Percentiles rank a stretch among this genome's conserved stretches.
phyloP scores from a whole-genome alignment of 495 filamentous ascomycete genomes.

The Daldinia vernicosa region DNA sequence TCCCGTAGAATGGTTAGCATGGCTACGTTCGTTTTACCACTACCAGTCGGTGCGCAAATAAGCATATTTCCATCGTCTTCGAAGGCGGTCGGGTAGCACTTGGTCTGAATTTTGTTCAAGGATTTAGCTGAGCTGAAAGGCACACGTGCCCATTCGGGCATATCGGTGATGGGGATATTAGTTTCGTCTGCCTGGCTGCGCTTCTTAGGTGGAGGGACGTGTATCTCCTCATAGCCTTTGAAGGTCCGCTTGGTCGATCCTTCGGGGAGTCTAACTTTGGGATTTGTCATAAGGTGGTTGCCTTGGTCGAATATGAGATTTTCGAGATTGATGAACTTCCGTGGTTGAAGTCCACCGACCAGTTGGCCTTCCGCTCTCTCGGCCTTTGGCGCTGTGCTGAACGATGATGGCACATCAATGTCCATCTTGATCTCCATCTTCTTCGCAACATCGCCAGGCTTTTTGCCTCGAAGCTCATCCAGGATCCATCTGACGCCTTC shows the following conservation, averaged over 20 bases:
- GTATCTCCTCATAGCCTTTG: slow-evolving; percentile 98
- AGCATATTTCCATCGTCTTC: slow-evolving; percentile 97
- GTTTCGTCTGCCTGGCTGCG: slow-evolving; percentile 82
- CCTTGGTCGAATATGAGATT: slow-evolving; percentile 97
- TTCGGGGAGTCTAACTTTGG: slow-evolving; percentile 92
- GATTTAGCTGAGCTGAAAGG: slow-evolving; percentile 82
- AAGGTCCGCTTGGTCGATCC: slow-evolving; percentile 94
- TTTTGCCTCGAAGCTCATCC: slow-evolving; percentile 76
- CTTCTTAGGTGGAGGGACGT: slow-evolving; percentile 89
- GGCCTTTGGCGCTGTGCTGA: slow-evolving; percentile 54
- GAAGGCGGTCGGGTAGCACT: slow-evolving; percentile 90
- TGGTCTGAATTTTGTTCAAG: slow-evolving; percentile 94
- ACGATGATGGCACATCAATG: slow-evolving; percentile 77
- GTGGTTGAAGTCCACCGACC: slow-evolving; percentile 86
- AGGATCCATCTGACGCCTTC: slow-evolving; percentile 87
- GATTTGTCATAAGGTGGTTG: slow-evolving; percentile 98
- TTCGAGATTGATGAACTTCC: slow-evolving; percentile 88
- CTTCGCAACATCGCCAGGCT: slow-evolving; percentile 63
- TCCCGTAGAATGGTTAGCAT: slow-evolving; percentile 97
- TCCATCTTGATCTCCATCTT: slow-evolving; percentile 95
- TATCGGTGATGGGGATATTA: slow-evolving; percentile 79
- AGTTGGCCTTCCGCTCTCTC: slow-evolving; percentile 70
- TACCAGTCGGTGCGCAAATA: slow-evolving; percentile 95
- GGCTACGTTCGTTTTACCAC: slow-evolving; percentile 98
- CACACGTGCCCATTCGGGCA: slow-evolving; percentile 89